phyloP scores from a whole-genome alignment of 2,329 filamentous ascomycete species.

The Simplicillium sp. region DNA sequence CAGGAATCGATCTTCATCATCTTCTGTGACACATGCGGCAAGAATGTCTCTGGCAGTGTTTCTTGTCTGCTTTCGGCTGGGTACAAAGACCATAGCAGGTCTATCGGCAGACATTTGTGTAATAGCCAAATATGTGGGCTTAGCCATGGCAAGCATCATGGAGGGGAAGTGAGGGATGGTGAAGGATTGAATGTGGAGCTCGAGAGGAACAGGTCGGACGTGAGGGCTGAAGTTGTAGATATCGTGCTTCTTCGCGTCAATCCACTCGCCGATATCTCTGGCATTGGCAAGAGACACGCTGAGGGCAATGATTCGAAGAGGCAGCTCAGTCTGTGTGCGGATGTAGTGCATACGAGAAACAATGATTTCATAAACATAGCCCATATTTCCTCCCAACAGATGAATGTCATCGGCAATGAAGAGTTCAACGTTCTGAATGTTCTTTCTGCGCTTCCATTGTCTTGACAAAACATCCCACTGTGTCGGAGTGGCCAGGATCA shows the following conservation, averaged over 20 bases:
- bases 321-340: conserved; percentile 73
- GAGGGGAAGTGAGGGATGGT: conserved; percentile 95
- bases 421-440: conserved; percentile 79
- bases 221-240: conserved; percentile 98
- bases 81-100: conserved; percentile 85
- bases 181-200: conserved; percentile 92
- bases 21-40: conserved; percentile 77
- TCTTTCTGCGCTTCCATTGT: conserved; percentile 94
- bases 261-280: conserved; percentile 92
- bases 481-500: conserved; percentile 82
- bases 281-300: conserved; percentile 91
- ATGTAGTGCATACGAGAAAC: conserved; percentile 99
- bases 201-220: conserved; percentile 77
- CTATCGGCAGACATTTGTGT: conserved; percentile 82
- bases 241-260: conserved; percentile 93
- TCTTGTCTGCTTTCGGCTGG: conserved; percentile 86
- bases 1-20: conserved; percentile 89
- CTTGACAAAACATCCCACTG: conserved; percentile 96
- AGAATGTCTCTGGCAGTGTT: conserved; percentile 80
- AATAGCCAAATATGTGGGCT: conserved; percentile 83
- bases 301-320: conserved; percentile 78
- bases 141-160: conserved; percentile 96
- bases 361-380: conserved; percentile 90
- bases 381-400: conserved; percentile 75
- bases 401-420: conserved; percentile 96